Evolutionary conservation across 139 green algal species (phyloP), one percentile per base, ranked within the genome.

Genomic region (Chlamydomonas urium): DNA sequence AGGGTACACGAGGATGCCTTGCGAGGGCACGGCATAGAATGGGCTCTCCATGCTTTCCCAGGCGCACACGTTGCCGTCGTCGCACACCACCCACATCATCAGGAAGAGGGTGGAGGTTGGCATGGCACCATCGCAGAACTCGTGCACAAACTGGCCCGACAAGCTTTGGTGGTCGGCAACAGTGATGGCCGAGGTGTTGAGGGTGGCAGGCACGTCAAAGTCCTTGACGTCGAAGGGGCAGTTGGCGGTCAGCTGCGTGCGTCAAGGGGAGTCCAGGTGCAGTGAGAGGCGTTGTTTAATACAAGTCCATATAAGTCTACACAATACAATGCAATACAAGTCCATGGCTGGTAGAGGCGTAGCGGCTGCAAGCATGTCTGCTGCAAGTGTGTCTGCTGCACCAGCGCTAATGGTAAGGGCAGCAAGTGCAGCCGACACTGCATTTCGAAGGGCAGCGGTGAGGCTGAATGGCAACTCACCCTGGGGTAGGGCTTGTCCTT

Each of bases 401-500:
- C n/a, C n/a, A n/a, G n/a, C n/a, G n/a, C n/a, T n/a, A n/a, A n/a
- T n/a, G n/a, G n/a, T n/a, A n/a, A n/a, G n/a, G n/a, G n/a, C n/a
- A n/a, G n/a, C n/a, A n/a, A n/a, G n/a, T 2, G 38, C 63, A 58
- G 38, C 23, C 24, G 19, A 47, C 19, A 57, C 36, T 48, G 32
- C 37, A 37, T 35, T 3, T 36, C 26, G 2, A 5, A 26, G 37
- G 36, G 5, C 33, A 28, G 32, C 37, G 37, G 24, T 17, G 26
- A 33, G 33, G 19, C 21, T 31, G 19, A 48, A 10, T 45, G 58
- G 1, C 2, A 42, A 42, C 75, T 75, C 37, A 81, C 76, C 45
- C 61, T 53, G 56, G 76, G 76, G 56, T 72, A 81, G 17, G 56
- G 38, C 56, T 66, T 65, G 71, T 81, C 77, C 76, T 81, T 81